A percentile compares a stretch with the other conserved stretches of the same genome.
Conservation (phyloP, 768 basidiomycete genomes). For the Naematelia encephala region DNA sequence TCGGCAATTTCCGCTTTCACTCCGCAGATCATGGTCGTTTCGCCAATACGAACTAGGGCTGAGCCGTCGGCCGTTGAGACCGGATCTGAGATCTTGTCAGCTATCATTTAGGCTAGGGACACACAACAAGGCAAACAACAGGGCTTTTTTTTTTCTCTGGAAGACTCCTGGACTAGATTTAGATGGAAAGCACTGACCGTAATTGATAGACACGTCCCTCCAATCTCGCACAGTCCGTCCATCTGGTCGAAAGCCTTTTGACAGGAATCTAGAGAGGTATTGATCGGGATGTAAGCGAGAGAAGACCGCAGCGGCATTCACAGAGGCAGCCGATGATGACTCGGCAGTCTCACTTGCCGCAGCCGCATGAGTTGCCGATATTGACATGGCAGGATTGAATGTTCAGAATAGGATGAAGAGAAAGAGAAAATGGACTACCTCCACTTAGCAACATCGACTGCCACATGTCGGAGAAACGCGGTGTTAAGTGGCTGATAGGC, state of each 20-base stretch:
- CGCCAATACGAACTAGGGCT: conserved; percentile 81
- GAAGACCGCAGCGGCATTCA: conserved; percentile 56
- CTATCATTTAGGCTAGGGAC: background rate
- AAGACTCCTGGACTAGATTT: too few species aligned
- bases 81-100: conserved; percentile 60
- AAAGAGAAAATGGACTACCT: conserved; percentile 8
- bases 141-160: too few species aligned
- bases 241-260: conserved; percentile 75
- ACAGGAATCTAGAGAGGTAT: conserved; percentile 82
- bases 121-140: background rate
- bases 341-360: background rate
- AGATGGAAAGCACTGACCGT: conserved; percentile 62
- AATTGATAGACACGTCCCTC: conserved; percentile 73
- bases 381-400: too few species aligned
- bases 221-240: conserved; percentile 68
- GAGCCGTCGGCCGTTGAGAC: conserved; percentile 93
- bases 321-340: conserved; percentile 9
- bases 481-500: background rate
- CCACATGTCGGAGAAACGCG: background rate
- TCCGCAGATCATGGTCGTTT: conserved; percentile 93
- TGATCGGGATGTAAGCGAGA: conserved; percentile 82
- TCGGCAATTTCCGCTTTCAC: conserved; percentile 93
- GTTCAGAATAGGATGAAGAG: background rate
- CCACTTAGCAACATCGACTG: conserved; percentile 7
- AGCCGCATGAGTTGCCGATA: background rate